Percentiles rank a stretch among this genome's conserved stretches.
phyloP scores from a whole-genome alignment of 2,329 filamentous ascomycete genomes.

The Aspergillus sp. region DNA sequence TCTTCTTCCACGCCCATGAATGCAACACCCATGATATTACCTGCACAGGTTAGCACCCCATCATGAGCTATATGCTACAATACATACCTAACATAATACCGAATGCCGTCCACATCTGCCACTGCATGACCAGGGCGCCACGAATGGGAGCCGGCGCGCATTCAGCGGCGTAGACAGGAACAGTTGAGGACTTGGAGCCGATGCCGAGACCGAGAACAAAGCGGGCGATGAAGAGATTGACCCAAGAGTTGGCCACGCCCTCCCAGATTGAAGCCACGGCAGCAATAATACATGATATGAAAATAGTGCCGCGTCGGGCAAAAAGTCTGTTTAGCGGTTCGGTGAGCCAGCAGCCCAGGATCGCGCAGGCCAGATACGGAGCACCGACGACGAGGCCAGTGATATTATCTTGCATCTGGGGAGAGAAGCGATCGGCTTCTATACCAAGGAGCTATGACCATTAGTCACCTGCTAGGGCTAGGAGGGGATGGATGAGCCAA shows the following conservation, averaged over 20 bases:
- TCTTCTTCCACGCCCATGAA: slow-evolving; percentile 46
- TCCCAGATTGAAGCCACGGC: slow-evolving; percentile 45
- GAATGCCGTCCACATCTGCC: slow-evolving; percentile 52
- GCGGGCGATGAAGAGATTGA: slow-evolving; percentile 42
- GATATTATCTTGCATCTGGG: slow-evolving; percentile 30
- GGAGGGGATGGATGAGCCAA: neutral
- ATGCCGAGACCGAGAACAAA: slow-evolving; percentile 46
- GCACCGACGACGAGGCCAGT: slow-evolving; percentile 47
- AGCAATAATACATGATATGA: slow-evolving; percentile 43
- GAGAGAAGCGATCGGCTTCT: slow-evolving; percentile 11
- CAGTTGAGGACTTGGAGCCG: slow-evolving; percentile 45
- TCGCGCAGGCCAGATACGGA: slow-evolving; percentile 46
- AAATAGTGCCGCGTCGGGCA: slow-evolving; percentile 48
- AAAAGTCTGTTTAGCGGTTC: slow-evolving; percentile 48
- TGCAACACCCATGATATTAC: slow-evolving; percentile 51
- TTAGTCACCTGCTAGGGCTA: neutral
- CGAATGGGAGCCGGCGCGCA: slow-evolving; percentile 50
- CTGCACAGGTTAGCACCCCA: neutral
- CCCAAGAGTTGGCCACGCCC: slow-evolving; percentile 44
- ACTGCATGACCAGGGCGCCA: slow-evolving; percentile 53
- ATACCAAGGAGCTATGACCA: slow-evolving; percentile 12
- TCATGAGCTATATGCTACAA: neutral
- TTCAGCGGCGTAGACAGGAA: slow-evolving; percentile 50
- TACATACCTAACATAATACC: slow-evolving; percentile 43
- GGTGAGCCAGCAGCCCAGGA: slow-evolving; percentile 50